These are phyloP conservation scores for Tolypocladium amazonense DNA, from an alignment of 2,329 filamentous ascomycete species.

Conservation along the genomic window DNA sequence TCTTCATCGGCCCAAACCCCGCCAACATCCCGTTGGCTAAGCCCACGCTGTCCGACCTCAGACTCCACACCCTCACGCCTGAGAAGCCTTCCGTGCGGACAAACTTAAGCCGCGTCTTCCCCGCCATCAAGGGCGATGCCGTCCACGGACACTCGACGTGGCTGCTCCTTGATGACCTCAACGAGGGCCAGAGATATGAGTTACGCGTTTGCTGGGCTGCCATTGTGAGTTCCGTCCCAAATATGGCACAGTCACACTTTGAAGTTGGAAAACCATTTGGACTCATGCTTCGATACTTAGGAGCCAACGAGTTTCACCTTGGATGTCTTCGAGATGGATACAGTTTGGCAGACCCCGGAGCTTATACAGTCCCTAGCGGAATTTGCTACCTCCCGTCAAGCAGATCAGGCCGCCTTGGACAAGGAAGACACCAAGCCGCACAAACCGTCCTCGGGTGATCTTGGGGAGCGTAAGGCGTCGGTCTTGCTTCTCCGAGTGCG, in stretches of 20 bases:
- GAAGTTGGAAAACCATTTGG: neutral
- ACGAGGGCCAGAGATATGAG: conserved; percentile 72
- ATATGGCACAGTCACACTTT: neutral
- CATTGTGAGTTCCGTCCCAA: conserved; percentile 51
- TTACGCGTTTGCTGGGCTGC: conserved; percentile 89
- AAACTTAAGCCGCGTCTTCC: conserved; percentile 57
- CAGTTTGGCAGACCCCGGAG: conserved; percentile 50
- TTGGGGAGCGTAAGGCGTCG: conserved; percentile 27
- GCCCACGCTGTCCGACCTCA: conserved; percentile 40
- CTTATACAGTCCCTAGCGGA: conserved; percentile 54
- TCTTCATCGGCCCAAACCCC: conserved; percentile 65
- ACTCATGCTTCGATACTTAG: conserved; percentile 30
- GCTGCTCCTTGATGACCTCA: conserved; percentile 64
- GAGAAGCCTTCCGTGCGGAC: conserved; percentile 46
- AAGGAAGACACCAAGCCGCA: neutral
- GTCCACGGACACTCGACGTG: conserved; percentile 58
- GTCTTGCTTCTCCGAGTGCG: conserved; percentile 63
- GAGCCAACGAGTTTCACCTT: conserved; percentile 78
- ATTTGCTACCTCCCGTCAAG: conserved; percentile 45
- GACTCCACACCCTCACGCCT: conserved; percentile 55
- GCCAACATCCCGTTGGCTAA: conserved; percentile 36
- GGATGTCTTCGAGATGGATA: conserved; percentile 48
- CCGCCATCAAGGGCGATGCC: conserved; percentile 30
- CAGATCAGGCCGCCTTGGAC: conserved; percentile 2
- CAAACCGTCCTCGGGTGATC: neutral